Conservation (phyloP, 441 rosid species). For the Viola pubescens region DNA sequence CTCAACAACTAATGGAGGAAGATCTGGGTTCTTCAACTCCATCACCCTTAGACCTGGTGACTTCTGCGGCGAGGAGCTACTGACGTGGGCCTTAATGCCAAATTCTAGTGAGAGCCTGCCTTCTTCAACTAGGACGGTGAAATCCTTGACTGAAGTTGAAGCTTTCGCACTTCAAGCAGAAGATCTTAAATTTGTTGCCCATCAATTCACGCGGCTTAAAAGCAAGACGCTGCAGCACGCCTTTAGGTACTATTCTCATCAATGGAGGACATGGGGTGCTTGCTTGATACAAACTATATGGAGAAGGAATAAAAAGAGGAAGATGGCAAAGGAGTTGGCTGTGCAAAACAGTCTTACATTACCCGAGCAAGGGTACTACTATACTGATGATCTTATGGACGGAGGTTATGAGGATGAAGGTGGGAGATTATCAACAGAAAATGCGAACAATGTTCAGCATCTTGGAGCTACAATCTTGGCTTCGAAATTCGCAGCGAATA, state of each 20-base stretch:
- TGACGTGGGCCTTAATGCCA: conserved; percentile 37
- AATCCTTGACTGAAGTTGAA: conserved; percentile 28
- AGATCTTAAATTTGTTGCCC: conserved; percentile 27
- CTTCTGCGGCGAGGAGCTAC: conserved; percentile 33
- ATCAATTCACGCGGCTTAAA: conserved; percentile 33
- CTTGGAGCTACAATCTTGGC: conserved; percentile 52
- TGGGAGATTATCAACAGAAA: conserved; percentile 12
- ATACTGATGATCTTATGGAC: conserved; percentile 5
- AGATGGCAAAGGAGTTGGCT: conserved; percentile 21
- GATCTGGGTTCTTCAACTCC: conserved; percentile 35
- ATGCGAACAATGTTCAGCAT: conserved; percentile 24
- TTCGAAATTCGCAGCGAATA: conserved; percentile 58
- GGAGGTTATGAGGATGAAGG: conserved; percentile 17
- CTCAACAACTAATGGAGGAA: conserved; percentile 37
- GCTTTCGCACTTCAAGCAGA: conserved; percentile 33
- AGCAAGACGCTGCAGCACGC: conserved; percentile 33
- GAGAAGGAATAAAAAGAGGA: conserved; percentile 30
- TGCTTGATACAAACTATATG: conserved; percentile 32
- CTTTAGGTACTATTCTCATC: conserved; percentile 32
- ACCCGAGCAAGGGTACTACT: conserved; percentile 13
- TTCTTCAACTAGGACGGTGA: conserved; percentile 30
- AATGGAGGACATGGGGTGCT: conserved; percentile 39
- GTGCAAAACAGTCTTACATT: conserved; percentile 6
- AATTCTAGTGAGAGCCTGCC: conserved; percentile 21
- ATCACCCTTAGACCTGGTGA: conserved; percentile 36